These are phyloP conservation scores for Acacia acuminata DNA, from an alignment of 306 rosid genomes.

Conservation along the genomic window DNA sequence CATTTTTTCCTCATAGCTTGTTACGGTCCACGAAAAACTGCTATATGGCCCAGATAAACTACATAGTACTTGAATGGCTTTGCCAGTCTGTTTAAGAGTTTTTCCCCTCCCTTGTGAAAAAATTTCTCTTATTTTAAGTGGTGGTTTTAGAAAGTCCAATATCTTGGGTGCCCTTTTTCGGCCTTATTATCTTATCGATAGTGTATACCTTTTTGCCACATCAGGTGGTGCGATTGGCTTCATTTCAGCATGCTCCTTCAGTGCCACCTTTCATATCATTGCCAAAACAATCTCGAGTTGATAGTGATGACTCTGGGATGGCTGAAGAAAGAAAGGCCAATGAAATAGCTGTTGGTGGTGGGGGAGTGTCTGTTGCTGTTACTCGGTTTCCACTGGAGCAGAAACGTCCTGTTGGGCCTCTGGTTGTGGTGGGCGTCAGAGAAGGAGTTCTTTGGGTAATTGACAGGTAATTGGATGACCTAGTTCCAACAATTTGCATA, in stretches of 20 bases:
- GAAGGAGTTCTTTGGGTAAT: constrained; percentile 99
- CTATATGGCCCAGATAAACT: not conserved
- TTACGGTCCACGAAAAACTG: not conserved
- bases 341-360: constrained; percentile 99
- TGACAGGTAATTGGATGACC: constrained; percentile 70
- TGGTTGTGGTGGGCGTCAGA: constrained; percentile 89
- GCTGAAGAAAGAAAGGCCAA: constrained; percentile 74
- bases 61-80: not conserved
- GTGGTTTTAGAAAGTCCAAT: not conserved
- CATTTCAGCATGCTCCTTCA: constrained; percentile 98
- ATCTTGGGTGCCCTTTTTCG: not conserved
- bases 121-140: not conserved
- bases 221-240: constrained; percentile 96
- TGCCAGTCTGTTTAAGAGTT: not conserved
- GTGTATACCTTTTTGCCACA: constrained; percentile 27
- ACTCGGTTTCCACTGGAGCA: constrained; percentile 96
- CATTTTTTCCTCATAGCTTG: not conserved
- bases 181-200: constrained; percentile 2
- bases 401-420: constrained; percentile 96
- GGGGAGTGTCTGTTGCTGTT: constrained; percentile 94
- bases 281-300: constrained; percentile 80
- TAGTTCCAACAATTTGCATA: constrained; percentile 22
- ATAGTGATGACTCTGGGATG: constrained; percentile 63
- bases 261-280: constrained; percentile 85
- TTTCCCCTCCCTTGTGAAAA: not conserved